Base-by-base conservation (phyloP, 108 stramenopile species). In the Mediolabrus comicus region DNA sequence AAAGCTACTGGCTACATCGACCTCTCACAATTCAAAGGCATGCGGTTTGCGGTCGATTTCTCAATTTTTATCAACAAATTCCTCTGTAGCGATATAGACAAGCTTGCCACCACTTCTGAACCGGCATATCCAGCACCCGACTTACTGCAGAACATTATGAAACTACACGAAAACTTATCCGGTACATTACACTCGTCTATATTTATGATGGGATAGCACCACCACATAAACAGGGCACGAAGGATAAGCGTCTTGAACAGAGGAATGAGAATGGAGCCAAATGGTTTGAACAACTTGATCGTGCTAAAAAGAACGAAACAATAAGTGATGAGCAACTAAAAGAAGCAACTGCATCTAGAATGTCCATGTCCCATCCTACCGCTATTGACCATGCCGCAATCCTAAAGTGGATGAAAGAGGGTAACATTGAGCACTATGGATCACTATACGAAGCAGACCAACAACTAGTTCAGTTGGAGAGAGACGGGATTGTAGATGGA, bases 151-250 rank as follows among this genome's bases (percentile, higher is more conserved):
- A 35, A 60, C n/a, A 60, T 60, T 36, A 26, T 31, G 31, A 4
- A 60, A 4, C 3, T 35, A 5, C 59, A 60, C 19, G 3, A 9
- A 9, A 30, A 60, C 12, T 35, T 60, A n/a, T n/a, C n/a, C n/a
- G n/a, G n/a, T n/a, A n/a, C n/a, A n/a, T 64, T 49, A 27, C 17
- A 6, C 63, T 17, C 9, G 46, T 64, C 26, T 64, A 51, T 64
- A 43, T 64, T n/a, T 64, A n/a, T 64, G 63, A 64, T 30, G 63
- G 63, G 4, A 49, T 64, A 9, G 25, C 63, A 30, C 11, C 41
- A 5, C 5, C 4, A 5, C 3, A 49, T 5, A 64, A 64, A 31
- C 22, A 22, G 36, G 30, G 4, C 13, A 52, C 43, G 19, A 49
- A 38, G 14, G 63, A 64, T 46, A 27, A 49, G 13, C 11, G 63